phyloP scores from a whole-genome alignment of 805 yeast genomes.

The Ogataea haglerorum region DNA sequence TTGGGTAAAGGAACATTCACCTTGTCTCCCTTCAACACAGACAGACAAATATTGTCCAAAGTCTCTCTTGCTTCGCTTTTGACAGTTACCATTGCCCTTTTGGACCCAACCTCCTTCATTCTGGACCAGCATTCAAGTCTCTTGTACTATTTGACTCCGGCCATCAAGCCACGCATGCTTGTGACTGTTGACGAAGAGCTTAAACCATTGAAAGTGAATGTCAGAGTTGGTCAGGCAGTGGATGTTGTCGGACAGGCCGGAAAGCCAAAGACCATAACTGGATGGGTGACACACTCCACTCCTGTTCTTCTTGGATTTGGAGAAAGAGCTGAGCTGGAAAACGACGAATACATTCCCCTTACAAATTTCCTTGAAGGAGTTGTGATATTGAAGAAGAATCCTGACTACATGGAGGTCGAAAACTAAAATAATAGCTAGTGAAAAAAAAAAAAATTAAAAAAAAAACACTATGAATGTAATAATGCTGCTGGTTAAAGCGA shows the following conservation, averaged over 20 bases:
- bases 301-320: constrained; percentile 93
- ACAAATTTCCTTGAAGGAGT: constrained; percentile 86
- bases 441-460: constrained; percentile 11
- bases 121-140: constrained; percentile 72
- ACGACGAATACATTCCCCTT: constrained; percentile 84
- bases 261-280: constrained; percentile 96
- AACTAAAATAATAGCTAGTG: constrained; percentile 9
- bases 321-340: constrained; percentile 95
- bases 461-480: constrained; percentile 7
- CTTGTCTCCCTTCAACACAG: constrained; percentile 83
- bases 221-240: constrained; percentile 97
- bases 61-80: constrained; percentile 87
- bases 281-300: constrained; percentile 98
- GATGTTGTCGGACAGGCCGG: constrained; percentile 99
- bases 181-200: constrained; percentile 89
- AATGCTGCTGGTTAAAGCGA: constrained; percentile 6
- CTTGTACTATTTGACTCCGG: constrained; percentile 81
- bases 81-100: constrained; percentile 76
- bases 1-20: constrained; percentile 95
- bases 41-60: constrained; percentile 80
- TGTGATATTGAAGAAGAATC: constrained; percentile 88
- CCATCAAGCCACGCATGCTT: constrained; percentile 89
- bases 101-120: constrained; percentile 82
- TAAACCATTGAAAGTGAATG: constrained; percentile 91
- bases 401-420: constrained; percentile 61